Conservation (phyloP, 805 yeast species). For the Sporopachydermia quercuum region DNA sequence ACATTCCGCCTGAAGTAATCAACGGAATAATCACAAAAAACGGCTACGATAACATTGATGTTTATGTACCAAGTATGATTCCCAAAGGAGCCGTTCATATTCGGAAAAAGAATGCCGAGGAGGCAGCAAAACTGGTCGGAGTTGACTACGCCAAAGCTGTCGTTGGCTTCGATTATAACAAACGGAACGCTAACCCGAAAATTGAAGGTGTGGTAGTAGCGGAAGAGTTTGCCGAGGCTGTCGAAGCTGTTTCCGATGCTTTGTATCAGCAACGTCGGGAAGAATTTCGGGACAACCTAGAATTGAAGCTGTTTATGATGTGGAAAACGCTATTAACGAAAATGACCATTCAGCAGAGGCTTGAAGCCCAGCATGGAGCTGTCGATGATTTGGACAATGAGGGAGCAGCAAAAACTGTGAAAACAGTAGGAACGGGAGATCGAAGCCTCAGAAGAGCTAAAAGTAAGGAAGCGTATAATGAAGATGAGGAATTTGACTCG, state of each 20-base stretch:
- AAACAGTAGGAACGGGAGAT: conserved; percentile 1
- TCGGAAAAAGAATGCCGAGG: conserved; percentile 35
- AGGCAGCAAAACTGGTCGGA: conserved; percentile 56
- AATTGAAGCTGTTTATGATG: conserved; percentile 32
- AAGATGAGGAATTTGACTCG: neutral
- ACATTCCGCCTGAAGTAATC: conserved; percentile 46
- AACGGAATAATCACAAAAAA: conserved; percentile 63
- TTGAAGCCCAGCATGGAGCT: conserved; percentile 34
- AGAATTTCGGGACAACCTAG: conserved; percentile 27
- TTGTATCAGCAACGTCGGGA: conserved; percentile 34
- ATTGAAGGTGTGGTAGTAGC: conserved; percentile 70
- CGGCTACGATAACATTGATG: conserved; percentile 71
- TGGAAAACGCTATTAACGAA: conserved; percentile 41
- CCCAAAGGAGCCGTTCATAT: conserved; percentile 67
- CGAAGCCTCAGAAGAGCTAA: neutral
- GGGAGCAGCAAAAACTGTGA: neutral
- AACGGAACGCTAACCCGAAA: conserved; percentile 40
- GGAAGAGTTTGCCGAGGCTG: conserved; percentile 42
- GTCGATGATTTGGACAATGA: conserved; percentile 14
- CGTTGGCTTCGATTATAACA: conserved; percentile 63
- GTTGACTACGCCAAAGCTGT: conserved; percentile 83
- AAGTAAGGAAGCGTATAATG: neutral
- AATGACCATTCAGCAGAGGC: conserved; percentile 30
- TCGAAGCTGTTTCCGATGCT: conserved; percentile 33
- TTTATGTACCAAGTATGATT: conserved; percentile 65